Base-by-base conservation (phyloP, 2,329 filamentous ascomycete genomes). In the Trichoderma guizhouense region DNA sequence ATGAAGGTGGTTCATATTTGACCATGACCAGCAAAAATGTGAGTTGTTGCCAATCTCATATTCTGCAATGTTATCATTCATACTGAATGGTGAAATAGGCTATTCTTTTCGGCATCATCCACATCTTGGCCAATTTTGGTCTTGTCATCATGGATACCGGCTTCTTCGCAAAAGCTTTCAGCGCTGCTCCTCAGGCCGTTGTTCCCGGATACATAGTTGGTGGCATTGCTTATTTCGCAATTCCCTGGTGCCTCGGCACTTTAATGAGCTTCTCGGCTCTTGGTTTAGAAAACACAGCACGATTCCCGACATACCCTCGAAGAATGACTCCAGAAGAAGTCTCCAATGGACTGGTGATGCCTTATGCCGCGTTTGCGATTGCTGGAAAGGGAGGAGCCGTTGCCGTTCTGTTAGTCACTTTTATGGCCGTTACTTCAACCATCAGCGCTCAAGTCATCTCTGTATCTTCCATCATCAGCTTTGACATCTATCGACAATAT, bases 341-440 rank as follows among this genome's bases (percentile, higher is more conserved):
- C 3, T 88, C 86, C 2, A 90, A 90, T 15, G 91, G 91, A 0
- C 83, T 94, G 0, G 91, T 93, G 0, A 82, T 93, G 3, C 91
- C 92, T 0, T 90, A 92, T 72, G 91, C 90, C 2, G 90, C 92
- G 0, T 88, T 92, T 30, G 90, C 91, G 2, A 80, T 93, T 32
- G 86, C 92, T 2, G 92, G 92, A 0, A 90, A 89, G 74, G 91
- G 91, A 9, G 92, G 92, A 61, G 91, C 91, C 0, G 89, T 87
- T 1, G 91, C 90, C 0, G 89, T 91, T 1, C 83, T 93, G 0
- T 81, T 94, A 5, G 86, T 93, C 69, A 88, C 91, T 12, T 93
- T 93, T 83, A 93, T 93, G 91, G 92, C 91, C 2, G 90, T 93
- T n/a, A 93, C 91, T 1, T 86, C 84, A 0, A 87, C 85, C 0